Evolutionary conservation across 352 stramenopile species (phyloP).

Genomic region (Phytophthora citricola): DNA sequence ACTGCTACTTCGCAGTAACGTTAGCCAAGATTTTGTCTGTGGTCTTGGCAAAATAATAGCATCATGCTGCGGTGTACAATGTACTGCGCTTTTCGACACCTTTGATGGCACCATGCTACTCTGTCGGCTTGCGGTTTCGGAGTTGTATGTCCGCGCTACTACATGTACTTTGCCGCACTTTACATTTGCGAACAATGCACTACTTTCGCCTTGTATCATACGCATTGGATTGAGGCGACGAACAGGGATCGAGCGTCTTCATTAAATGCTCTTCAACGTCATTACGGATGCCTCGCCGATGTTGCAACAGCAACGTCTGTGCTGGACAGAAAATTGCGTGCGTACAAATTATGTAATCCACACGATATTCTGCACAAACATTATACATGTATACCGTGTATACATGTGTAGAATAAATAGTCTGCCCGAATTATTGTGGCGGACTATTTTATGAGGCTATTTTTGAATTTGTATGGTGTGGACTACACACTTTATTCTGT

Average conservation of each 20-base stretch:
- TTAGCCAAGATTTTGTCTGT: no score
- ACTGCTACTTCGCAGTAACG: no score
- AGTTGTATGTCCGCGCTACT: constrained; percentile 7
- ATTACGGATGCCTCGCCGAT: constrained; percentile 8
- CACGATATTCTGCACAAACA: not conserved
- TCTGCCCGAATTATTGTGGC: no score
- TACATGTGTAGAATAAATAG: no score
- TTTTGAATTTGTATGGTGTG: not conserved
- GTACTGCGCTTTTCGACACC: not conserved
- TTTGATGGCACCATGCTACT: constrained; percentile 1
- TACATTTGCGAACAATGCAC: not conserved
- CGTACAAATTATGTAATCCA: not conserved
- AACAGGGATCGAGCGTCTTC: not conserved
- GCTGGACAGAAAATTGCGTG: not conserved
- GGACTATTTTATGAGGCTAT: no score
- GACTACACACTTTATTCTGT: not conserved
- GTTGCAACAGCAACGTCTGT: not conserved
- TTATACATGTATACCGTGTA: not conserved
- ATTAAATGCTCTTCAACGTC: constrained; percentile 6
- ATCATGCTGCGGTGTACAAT: no score
- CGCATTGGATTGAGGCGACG: no score
- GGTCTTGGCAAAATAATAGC: no score
- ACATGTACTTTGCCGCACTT: constrained; percentile 1
- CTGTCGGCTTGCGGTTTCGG: not conserved
- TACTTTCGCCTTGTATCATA: no score